Percentiles rank a stretch among this genome's conserved stretches.
Conservation (phyloP, 2,329 filamentous ascomycete species). For the Colletotrichum tanaceti region DNA sequence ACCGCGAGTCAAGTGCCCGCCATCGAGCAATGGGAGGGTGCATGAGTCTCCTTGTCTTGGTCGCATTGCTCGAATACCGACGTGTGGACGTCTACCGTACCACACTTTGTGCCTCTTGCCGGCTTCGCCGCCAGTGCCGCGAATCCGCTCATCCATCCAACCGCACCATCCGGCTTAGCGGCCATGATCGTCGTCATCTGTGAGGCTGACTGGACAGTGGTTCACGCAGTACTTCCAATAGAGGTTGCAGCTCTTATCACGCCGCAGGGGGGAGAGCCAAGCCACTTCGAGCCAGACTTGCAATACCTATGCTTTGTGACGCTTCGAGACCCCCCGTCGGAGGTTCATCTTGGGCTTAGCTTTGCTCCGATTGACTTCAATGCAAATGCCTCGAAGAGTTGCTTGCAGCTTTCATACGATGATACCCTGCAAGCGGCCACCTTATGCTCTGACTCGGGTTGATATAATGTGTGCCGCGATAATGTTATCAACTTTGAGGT, state of each 20-base stretch:
- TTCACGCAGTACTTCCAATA: slow-evolving; percentile 18
- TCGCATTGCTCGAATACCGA: slow-evolving; percentile 25
- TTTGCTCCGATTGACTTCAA: not conserved
- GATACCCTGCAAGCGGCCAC: not conserved
- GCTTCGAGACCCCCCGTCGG: not conserved
- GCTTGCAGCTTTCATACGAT: not conserved
- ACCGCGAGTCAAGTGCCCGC: slow-evolving; percentile 37
- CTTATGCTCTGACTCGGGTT: not conserved
- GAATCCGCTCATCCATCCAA: slow-evolving; percentile 11
- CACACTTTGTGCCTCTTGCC: slow-evolving; percentile 2
- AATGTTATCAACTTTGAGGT: not conserved
- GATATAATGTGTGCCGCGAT: not conserved
- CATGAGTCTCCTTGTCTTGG: slow-evolving; percentile 18
- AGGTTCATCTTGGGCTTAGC: not conserved
- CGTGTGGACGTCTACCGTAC: slow-evolving; percentile 22
- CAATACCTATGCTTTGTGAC: slow-evolving; percentile 20
- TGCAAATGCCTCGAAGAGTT: slow-evolving; percentile 1
- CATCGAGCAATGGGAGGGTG: slow-evolving; percentile 21
- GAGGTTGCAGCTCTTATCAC: slow-evolving; percentile 25
- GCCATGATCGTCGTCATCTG: slow-evolving; percentile 21
- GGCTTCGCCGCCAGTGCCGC: slow-evolving; percentile 32
- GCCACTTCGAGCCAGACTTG: slow-evolving; percentile 14
- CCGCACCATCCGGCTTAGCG: slow-evolving; percentile 18
- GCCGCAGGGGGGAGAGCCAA: slow-evolving; percentile 5
- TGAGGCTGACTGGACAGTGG: slow-evolving; percentile 9